Evolutionary conservation across 2,329 filamentous ascomycete genomes (phyloP).

Genomic region (Ophiocordyceps unilateralis): DNA sequence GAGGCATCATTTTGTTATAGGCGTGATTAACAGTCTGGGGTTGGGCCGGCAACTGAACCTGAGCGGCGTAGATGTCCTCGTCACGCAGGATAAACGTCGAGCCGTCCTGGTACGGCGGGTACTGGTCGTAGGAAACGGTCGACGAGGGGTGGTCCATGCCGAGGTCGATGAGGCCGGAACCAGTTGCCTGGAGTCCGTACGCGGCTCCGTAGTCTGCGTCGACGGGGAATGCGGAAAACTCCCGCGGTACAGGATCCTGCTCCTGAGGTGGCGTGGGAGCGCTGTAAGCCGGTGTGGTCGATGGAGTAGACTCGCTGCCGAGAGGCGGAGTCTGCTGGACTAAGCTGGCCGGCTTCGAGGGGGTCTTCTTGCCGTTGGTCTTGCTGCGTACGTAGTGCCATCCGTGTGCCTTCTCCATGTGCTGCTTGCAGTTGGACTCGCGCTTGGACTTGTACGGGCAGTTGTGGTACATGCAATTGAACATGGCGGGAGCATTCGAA

Average conservation of each 20-base stretch:
- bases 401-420: constrained; percentile 93
- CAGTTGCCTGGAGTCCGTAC: constrained; percentile 13
- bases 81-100: constrained; percentile 40
- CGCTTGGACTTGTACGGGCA: constrained; percentile 93
- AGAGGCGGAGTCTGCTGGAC: constrained; percentile 39
- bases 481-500: constrained; percentile 61
- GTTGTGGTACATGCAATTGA: constrained; percentile 63
- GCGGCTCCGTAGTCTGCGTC: constrained; percentile 26
- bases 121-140: constrained; percentile 27
- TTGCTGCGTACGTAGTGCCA: constrained; percentile 88
- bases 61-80: constrained; percentile 44
- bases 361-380: constrained; percentile 58
- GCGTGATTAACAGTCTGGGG: constrained; percentile 18
- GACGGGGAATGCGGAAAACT: constrained; percentile 32
- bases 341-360: constrained; percentile 26
- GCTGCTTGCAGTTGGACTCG: constrained; percentile 93
- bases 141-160: constrained; percentile 20
- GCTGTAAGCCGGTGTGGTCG: constrained; percentile 29
- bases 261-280: constrained; percentile 43
- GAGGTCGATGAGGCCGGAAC: constrained; percentile 23
- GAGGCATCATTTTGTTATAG: constrained; percentile 26
- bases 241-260: constrained; percentile 14
- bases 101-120: constrained; percentile 42
- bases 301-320: constrained; percentile 45
- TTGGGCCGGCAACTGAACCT: constrained; percentile 34